Conservation (phyloP, 2,329 filamentous ascomycete genomes). For the Fusarium mangiferae region DNA sequence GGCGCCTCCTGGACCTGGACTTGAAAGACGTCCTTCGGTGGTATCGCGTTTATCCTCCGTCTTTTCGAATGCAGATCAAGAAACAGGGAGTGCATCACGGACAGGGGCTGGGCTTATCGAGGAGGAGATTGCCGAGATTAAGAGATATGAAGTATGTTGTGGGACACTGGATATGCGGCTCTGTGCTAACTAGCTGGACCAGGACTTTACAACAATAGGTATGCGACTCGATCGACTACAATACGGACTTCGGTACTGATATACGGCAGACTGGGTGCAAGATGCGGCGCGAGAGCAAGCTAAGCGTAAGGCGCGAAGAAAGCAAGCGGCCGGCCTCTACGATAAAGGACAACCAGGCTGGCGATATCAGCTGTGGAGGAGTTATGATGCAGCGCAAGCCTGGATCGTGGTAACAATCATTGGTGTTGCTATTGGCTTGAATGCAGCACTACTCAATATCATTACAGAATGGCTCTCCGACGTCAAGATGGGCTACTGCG, state of each 20-base stretch:
- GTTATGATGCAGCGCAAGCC: slow-evolving; percentile 95
- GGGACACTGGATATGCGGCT: slow-evolving; percentile 5
- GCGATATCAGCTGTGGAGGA: slow-evolving; percentile 82
- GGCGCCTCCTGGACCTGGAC: slow-evolving; percentile 52
- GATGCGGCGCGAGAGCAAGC: slow-evolving; percentile 92
- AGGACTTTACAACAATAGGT: slow-evolving; percentile 95
- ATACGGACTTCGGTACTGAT: slow-evolving; percentile 46
- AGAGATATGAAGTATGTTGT: slow-evolving; percentile 82
- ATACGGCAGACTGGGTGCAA: slow-evolving; percentile 86
- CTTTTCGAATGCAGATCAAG: slow-evolving; percentile 71
- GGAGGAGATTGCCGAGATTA: slow-evolving; percentile 97
- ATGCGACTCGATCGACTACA: slow-evolving; percentile 42
- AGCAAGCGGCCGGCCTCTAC: slow-evolving; percentile 77
- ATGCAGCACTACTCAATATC: slow-evolving; percentile 93
- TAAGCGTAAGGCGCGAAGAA: slow-evolving; percentile 79
- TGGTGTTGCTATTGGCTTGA: slow-evolving; percentile 90
- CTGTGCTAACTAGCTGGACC: slow-evolving; percentile 24
- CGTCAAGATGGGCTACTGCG: slow-evolving; percentile 95
- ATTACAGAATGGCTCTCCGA: slow-evolving; percentile 97
- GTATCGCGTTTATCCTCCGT: slow-evolving; percentile 74
- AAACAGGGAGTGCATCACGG: slow-evolving; percentile 59
- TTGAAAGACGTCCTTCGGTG: slow-evolving; percentile 64
- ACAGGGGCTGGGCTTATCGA: slow-evolving; percentile 78
- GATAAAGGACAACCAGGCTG: slow-evolving; percentile 77
- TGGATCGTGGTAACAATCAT: slow-evolving; percentile 98